Evolutionary conservation across 306 rosid genomes (phyloP), one percentile per base, ranked within the genome.

Genomic region (Bauhinia variegata): DNA sequence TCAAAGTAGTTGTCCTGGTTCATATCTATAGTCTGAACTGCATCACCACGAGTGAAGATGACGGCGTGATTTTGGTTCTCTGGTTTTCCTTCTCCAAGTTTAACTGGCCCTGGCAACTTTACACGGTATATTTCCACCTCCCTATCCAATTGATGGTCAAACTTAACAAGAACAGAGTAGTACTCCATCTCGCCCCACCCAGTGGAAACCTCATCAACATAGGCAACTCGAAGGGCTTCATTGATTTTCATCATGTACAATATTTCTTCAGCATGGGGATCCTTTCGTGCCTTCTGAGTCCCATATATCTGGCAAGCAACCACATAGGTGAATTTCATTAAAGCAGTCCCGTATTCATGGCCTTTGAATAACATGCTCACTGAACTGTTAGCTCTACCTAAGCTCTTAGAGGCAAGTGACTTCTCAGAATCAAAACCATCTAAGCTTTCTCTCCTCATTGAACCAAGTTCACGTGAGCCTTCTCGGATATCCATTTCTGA

Each of bases 251-350:
- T 88, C 47, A 88, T 71, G 62, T 78, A 75, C 76, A 85, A 79
- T 60, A 86, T 88, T 74, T 88, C 97, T 36, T 91, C 96, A 3
- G 96, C 96, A 36, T 67, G 82, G 0, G 91, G 89, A 64, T 91
- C 95, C 60, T 89, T 93, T 73, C 73, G 86, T 31, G 79, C 89
- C 63, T 93, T 93, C 70, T 89, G 98, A 7, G 93, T 81, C 71
- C 98, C 96, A 51, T 93, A 89, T 51, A 88, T 89, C 88, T 93
- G 98, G 82, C 98, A 93, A 53, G 98, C 96, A 69, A 92, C 87
- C 73, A 92, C 98, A 65, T 87, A 89, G 0, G 96, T 92, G 79
- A 67, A 93, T 76, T 93, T 93, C 98, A 93, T 89, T 78, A 89
- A 76, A 72, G 88, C 96, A 54, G 96, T 92, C 53, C 96, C 98